These are phyloP conservation scores for Torrubiellomyces zombiae DNA, from an alignment of 2,329 filamentous ascomycete genomes.

Conservation along the genomic window DNA sequence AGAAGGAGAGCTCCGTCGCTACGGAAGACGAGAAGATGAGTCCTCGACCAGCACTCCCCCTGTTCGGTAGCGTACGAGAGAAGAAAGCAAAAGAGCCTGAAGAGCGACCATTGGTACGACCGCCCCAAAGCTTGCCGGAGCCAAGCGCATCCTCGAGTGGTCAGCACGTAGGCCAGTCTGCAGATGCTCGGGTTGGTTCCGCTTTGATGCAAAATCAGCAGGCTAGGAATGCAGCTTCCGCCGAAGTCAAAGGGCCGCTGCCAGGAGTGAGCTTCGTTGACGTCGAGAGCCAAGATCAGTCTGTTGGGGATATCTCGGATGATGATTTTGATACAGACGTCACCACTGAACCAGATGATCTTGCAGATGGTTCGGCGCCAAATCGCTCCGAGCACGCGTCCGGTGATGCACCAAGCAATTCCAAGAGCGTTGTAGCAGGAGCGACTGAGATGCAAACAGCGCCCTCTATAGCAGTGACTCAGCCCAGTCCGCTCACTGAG, in stretches of 20 bases:
- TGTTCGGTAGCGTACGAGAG: constrained; percentile 57
- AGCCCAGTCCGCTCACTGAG: constrained; percentile 1
- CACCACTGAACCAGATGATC: constrained; percentile 5
- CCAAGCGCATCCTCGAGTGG: not conserved
- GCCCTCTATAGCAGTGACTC: constrained; percentile 3
- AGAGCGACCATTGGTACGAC: constrained; percentile 42
- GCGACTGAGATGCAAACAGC: too few relatives aligned
- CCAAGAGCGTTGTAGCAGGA: too few relatives aligned
- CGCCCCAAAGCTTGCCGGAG: too few relatives aligned
- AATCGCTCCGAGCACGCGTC: not conserved
- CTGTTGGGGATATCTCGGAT: constrained; percentile 24
- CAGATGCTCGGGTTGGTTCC: constrained; percentile 40
- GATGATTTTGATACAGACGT: constrained; percentile 11
- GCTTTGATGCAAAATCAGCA: constrained; percentile 37
- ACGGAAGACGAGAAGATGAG: constrained; percentile 57
- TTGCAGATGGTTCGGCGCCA: not conserved
- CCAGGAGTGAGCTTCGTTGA: constrained; percentile 56
- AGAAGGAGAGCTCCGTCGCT: constrained; percentile 27
- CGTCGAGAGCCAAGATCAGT: constrained; percentile 45
- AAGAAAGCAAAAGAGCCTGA: constrained; percentile 36
- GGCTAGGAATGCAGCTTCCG: constrained; percentile 34
- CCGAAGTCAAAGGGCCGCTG: constrained; percentile 44
- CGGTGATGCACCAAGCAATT: constrained; percentile 2
- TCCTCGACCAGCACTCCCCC: constrained; percentile 56
- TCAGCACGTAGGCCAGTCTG: constrained; percentile 36